phyloP scores from a whole-genome alignment of 192 early-diverging fungal species.

The Rhizophagus clarus region DNA sequence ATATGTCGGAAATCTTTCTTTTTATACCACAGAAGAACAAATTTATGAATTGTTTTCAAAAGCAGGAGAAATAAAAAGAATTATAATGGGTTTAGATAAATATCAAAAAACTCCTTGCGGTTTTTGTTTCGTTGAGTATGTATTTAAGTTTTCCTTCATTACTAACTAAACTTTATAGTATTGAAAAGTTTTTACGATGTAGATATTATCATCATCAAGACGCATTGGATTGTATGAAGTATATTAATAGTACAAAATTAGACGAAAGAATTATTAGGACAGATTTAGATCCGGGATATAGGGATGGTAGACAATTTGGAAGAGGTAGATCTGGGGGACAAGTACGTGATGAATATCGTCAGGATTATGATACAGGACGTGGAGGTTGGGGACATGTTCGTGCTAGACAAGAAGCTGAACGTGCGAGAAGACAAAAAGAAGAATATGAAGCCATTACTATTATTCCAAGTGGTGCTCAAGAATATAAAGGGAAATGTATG shows the following conservation, averaged over 20 bases:
- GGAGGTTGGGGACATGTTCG: slow-evolving; percentile 93
- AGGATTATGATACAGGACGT: slow-evolving; percentile 92
- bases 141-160: background rate
- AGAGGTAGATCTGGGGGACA: slow-evolving; percentile 94
- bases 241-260: slow-evolving; percentile 90
- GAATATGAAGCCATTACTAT: slow-evolving; percentile 69
- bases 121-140: slow-evolving; percentile 99
- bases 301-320: slow-evolving; percentile 91
- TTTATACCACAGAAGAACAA: slow-evolving; percentile 98
- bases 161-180: background rate
- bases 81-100: slow-evolving; percentile 98
- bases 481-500: slow-evolving; percentile 34
- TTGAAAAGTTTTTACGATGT: background rate
- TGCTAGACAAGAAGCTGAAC: slow-evolving; percentile 67
- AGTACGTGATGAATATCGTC: slow-evolving; percentile 87
- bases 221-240: slow-evolving; percentile 93
- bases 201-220: slow-evolving; percentile 89
- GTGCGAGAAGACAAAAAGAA: slow-evolving; percentile 65
- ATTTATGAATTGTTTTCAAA: slow-evolving; percentile 95
- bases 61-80: slow-evolving; percentile 95
- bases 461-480: slow-evolving; percentile 55
- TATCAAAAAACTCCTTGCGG: slow-evolving; percentile 94
- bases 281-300: slow-evolving; percentile 96
- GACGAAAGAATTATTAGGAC: slow-evolving; percentile 94
- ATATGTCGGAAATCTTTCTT: slow-evolving; percentile 97